Evolutionary conservation across 805 yeast genomes (phyloP).

Genomic region (Candida orba): DNA sequence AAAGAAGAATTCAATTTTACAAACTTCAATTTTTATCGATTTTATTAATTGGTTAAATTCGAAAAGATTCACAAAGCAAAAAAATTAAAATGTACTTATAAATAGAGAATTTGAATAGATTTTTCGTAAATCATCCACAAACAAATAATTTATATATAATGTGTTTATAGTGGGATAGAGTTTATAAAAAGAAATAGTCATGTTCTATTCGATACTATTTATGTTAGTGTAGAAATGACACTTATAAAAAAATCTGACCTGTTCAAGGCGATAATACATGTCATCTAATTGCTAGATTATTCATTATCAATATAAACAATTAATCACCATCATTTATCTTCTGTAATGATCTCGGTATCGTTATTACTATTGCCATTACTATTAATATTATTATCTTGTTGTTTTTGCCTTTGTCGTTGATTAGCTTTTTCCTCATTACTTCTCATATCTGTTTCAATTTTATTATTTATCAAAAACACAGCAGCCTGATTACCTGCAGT

Average conservation of each 20-base stretch:
- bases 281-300: too few relatives aligned
- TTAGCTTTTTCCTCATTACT: slow-evolving; percentile 28
- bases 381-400: background rate
- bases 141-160: too few relatives aligned
- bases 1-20: slow-evolving; percentile 37
- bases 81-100: background rate
- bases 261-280: too few relatives aligned
- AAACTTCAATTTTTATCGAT: slow-evolving; percentile 60
- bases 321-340: background rate
- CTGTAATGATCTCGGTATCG: background rate
- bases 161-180: too few relatives aligned
- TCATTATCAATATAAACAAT: too few relatives aligned
- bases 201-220: too few relatives aligned
- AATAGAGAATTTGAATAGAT: too few relatives aligned
- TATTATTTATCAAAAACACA: slow-evolving; percentile 60
- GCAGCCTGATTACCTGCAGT: slow-evolving; percentile 66
- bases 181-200: background rate
- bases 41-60: slow-evolving; percentile 72
- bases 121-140: too few relatives aligned
- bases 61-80: slow-evolving; percentile 21
- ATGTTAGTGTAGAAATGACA: too few relatives aligned
- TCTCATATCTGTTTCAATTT: slow-evolving; percentile 56
- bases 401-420: background rate
- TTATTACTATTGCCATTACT: too few relatives aligned
- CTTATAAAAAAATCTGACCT: too few relatives aligned